Percentiles rank a stretch among this genome's conserved stretches.
Evolutionary conservation across 768 basidiomycete genomes (phyloP).

Genomic region (Nevesoporus exiguus): DNA sequence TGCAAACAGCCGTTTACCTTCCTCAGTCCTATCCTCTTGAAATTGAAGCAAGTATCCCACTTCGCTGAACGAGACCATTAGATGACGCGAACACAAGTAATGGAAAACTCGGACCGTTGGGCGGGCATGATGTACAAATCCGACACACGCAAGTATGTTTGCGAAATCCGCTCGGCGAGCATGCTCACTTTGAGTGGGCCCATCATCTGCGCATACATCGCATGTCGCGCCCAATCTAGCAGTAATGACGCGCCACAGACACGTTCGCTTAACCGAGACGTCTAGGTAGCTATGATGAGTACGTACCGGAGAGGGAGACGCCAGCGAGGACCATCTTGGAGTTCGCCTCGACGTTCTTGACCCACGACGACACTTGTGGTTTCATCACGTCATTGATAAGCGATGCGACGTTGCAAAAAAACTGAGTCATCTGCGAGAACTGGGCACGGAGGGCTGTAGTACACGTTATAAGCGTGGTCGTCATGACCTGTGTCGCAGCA

Average conservation of each 20-base stretch:
- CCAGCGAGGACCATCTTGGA: constrained; percentile 19
- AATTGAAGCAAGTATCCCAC: constrained; percentile 19
- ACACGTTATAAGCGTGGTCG: background rate
- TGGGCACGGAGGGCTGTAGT: constrained; percentile 13
- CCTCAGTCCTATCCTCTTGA: constrained; percentile 18
- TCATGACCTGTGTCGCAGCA: background rate
- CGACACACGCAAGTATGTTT: constrained; percentile 19
- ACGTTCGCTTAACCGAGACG: background rate
- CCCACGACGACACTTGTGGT: constrained; percentile 17
- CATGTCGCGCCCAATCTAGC: constrained; percentile 13
- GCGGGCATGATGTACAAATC: constrained; percentile 21
- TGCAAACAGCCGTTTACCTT: constrained; percentile 12
- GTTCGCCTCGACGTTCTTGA: constrained; percentile 13
- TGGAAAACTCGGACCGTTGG: constrained; percentile 12
- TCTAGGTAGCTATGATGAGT: background rate
- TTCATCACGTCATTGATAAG: constrained; percentile 21
- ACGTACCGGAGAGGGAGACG: constrained; percentile 10
- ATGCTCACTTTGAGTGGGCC: constrained; percentile 24
- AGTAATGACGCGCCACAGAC: background rate
- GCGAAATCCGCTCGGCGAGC: constrained; percentile 19
- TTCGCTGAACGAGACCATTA: background rate
- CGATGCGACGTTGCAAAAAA: constrained; percentile 16
- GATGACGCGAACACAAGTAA: background rate
- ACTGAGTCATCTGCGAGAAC: constrained; percentile 18
- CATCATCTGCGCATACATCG: constrained; percentile 24